Evolutionary conservation across 176 grass and related monocot species (phyloP).

Genomic region (Triticum turgidum): DNA sequence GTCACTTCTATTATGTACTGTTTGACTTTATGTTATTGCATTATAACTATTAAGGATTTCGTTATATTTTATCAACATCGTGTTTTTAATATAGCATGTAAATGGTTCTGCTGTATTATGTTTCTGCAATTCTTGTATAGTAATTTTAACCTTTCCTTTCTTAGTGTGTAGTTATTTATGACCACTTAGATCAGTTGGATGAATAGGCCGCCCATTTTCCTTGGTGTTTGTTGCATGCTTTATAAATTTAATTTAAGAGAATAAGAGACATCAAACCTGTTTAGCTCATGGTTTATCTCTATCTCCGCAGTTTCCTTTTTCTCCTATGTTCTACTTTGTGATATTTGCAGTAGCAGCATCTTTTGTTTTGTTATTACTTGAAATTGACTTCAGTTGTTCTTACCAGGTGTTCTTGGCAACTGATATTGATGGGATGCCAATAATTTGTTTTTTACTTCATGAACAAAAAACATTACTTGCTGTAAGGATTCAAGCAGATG

Average conservation of each 20-base stretch:
- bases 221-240: background rate
- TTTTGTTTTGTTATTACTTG: conserved; percentile 16
- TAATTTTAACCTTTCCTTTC: background rate
- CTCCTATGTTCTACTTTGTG: background rate
- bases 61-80: background rate
- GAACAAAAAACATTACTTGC: conserved; percentile 82
- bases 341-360: conserved; percentile 3
- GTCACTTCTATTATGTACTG: background rate
- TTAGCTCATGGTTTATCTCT: conserved; percentile 15
- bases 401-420: conserved; percentile 86
- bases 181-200: background rate
- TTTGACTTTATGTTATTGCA: background rate
- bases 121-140: background rate
- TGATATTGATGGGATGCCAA: conserved; percentile 83
- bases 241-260: background rate
- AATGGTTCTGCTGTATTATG: background rate
- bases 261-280: background rate
- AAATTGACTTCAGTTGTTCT: conserved; percentile 25
- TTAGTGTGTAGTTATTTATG: conserved; percentile 7
- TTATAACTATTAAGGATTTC: background rate
- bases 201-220: background rate
- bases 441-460: conserved; percentile 79
- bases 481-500: conserved; percentile 73
- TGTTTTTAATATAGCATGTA: background rate
- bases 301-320: background rate